Base-by-base conservation (phyloP, 345 rosid species). In the Fremontodendron californicum region DNA sequence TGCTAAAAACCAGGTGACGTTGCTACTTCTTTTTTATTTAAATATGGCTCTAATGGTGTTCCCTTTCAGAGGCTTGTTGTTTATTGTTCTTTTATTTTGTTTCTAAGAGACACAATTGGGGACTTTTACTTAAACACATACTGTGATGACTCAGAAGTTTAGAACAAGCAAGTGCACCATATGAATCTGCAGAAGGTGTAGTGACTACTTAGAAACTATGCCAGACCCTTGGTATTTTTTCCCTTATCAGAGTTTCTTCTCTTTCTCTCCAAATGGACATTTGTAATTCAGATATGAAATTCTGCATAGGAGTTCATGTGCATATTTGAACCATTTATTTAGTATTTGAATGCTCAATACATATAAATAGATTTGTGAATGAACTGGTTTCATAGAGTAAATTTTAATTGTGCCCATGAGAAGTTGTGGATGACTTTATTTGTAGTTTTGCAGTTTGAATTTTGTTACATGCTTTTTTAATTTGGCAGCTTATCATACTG, bases 381-480 rank as follows among this genome's bases (percentile, higher is more conserved):
- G 39, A 69, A 69, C 73, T 46, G 39, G 39, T 69, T 69, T 27
- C 55, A 45, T 45, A 27, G 73, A 46, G 23, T 68, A 42, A 45
- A 45, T 3, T 69, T 68, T 45, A 6, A 40, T n/a, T 66, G 13
- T 4, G 8, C 23, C 33, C 39, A 0, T 69, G 37, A 45, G 73
- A 46, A 46, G 39, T 23, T 15, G 11, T 68, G 33, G 35, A 68
- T 25, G 12, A 42, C 33, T 40, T 21, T 68, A 25, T 43, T 68
- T 43, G 33, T 23, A 27, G 42, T 64, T 54, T 23, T 43, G 21
- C 13, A 6, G 37, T 25, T 23, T 69, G 15, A 27, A 45, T 13
- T 46, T 45, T 45, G 21, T 25, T 43, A 23, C 21, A 45, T 9
- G n/a, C 54, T 25, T 25, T 8, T 45, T 25, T 25, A 45, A 25